Base-by-base conservation (phyloP, 305 asterid genomes). In the Ajuga reptans region DNA sequence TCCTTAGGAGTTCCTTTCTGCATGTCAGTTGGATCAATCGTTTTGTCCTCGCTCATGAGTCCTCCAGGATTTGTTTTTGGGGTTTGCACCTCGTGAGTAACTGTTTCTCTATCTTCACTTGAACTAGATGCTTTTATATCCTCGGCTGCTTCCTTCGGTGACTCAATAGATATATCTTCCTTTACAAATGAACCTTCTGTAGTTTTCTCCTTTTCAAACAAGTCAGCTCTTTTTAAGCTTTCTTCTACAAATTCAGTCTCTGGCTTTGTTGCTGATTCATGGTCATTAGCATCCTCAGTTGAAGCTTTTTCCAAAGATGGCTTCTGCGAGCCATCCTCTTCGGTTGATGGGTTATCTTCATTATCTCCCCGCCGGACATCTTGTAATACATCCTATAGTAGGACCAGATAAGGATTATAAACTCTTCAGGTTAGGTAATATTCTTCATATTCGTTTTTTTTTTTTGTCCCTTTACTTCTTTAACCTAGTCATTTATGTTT, bases 51-150 rank as follows among this genome's bases (percentile, higher is more conserved):
- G 5, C 34, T 63, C 24, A 33, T 50, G 41, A 61, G 14, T 73
- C 41, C 76, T 78, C 51, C 60, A 58, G 66, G 65, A 74, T 54
- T 58, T 49, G 58, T n/a, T 3, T 7, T 49, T 69, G n/a, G 59
- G 55, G 15, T 63, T 62, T 70, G 71, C 68, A 69, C 77, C 59
- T 54, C 75, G 12, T 45, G 57, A 33, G 62, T 15, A 68, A 46
- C 14, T 73, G 68, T 64, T 71, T 77, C 77, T 60, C 4, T 68
- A 34, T 61, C 72, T 74, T 74, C 64, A 60, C 57, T 47, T 29
- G 56, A 65, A 55, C 66, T 18, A 4, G 69, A 39, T 41, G 57
- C 62, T 66, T 60, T 47, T 21, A 49, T 78, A 77, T 72, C 64
- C 61, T 49, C 75, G 12, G 18, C 51, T 12, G 61, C 68, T 71